These are phyloP conservation scores for Dothideomycetidae sp. DNA, from an alignment of 2,329 filamentous ascomycete genomes.

Conservation along the genomic window DNA sequence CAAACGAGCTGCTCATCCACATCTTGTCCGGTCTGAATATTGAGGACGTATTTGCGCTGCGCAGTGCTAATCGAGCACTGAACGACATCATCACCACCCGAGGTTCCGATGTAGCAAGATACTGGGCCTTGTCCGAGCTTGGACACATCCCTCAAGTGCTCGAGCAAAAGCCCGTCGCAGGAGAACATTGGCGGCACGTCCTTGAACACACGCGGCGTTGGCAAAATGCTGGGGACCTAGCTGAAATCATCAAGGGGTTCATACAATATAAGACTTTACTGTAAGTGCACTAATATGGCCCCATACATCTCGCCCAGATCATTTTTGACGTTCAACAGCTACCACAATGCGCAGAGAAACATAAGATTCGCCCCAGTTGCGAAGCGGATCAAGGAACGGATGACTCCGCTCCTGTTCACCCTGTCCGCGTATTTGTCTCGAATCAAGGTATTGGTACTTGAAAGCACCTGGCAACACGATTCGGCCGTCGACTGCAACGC, in stretches of 20 bases:
- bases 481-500: constrained; percentile 5
- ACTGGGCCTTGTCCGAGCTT: constrained; percentile 7
- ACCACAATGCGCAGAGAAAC: constrained; percentile 7
- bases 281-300: constrained; percentile 2
- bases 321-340: constrained; percentile 1
- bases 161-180: constrained; percentile 2
- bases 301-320: background rate
- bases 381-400: constrained; percentile 3
- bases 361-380: constrained; percentile 8
- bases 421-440: constrained; percentile 7
- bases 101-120: constrained; percentile 7
- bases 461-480: constrained; percentile 4
- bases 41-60: constrained; percentile 1
- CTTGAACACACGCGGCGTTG: constrained; percentile 5
- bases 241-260: constrained; percentile 7
- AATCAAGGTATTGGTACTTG: constrained; percentile 1
- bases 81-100: constrained; percentile 1
- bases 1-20: constrained; percentile 7
- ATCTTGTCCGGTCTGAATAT: constrained; percentile 3
- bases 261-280: constrained; percentile 11
- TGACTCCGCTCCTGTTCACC: constrained; percentile 9
- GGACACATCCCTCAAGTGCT: constrained; percentile 6
- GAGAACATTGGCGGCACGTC: constrained; percentile 8
- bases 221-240: constrained; percentile 5
- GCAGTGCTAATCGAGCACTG: constrained; percentile 1